Evolutionary conservation across 495 filamentous ascomycete species (phyloP).

Genomic region (Hypoxylon subgilvum): DNA sequence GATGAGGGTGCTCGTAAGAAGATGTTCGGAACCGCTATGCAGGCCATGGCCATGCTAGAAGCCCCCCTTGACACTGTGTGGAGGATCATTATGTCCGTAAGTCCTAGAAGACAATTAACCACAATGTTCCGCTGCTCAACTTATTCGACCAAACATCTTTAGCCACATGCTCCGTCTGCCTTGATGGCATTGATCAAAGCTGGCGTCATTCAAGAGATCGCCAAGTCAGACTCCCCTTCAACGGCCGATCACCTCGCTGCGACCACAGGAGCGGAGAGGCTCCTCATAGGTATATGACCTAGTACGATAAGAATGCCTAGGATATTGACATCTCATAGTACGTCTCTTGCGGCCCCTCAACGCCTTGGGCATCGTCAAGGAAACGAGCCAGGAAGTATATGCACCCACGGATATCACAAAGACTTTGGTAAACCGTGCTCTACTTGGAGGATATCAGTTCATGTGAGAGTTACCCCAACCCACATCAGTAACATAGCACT

Average conservation of each 20-base stretch:
- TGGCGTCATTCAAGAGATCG: conserved; percentile 23
- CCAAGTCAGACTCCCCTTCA: conserved; percentile 12
- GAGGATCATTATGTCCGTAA: conserved; percentile 31
- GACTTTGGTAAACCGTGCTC: conserved; percentile 32
- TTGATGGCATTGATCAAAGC: conserved; percentile 21
- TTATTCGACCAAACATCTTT: neutral
- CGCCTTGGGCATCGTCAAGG: conserved; percentile 54
- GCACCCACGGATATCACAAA: conserved; percentile 51
- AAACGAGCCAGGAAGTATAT: conserved; percentile 54
- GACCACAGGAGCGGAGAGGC: conserved; percentile 14
- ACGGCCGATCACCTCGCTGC: conserved; percentile 13
- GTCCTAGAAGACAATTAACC: neutral
- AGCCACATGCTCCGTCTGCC: conserved; percentile 27
- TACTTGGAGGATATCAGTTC: conserved; percentile 33
- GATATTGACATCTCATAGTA: neutral
- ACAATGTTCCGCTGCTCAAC: neutral
- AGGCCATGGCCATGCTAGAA: conserved; percentile 24
- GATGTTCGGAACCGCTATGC: conserved; percentile 13
- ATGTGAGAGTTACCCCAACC: conserved; percentile 38
- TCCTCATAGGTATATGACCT: conserved; percentile 18
- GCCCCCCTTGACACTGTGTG: conserved; percentile 27
- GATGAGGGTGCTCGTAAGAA: conserved; percentile 23
- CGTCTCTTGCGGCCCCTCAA: conserved; percentile 52
- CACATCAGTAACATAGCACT: conserved; percentile 8
- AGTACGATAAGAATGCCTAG: neutral